Base-by-base conservation (phyloP, 208 protist species). In the Trypanosoma rangeli region DNA sequence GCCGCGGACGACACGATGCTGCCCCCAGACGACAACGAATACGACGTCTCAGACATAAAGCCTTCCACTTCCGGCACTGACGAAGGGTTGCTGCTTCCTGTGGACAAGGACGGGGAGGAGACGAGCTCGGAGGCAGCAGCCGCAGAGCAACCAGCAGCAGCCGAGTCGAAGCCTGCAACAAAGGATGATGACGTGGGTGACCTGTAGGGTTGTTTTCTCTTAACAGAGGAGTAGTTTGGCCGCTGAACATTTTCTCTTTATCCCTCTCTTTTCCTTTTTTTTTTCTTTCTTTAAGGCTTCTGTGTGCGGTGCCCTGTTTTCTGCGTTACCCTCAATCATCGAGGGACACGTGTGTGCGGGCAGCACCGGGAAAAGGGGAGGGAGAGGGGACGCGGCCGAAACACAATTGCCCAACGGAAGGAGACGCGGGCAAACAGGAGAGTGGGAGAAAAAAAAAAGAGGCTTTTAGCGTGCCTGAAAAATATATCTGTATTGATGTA, bases 1-100 rank as follows among this genome's bases (percentile, higher is more conserved):
- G 65, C 86, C 31, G 53, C 77, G 1, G 83, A 93, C 61, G 87
- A 91, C 22, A 52, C 50, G 5, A 68, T 97, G 42, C 78, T 96
- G 20, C 87, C 90, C 20, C 79, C 74, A 18, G 84, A 96, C 61
- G 90, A 94, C 64, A 77, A 88, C 28, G 83, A 87, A 65, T 90
- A 94, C 66, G 79, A 78, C 63, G 73, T 83, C 50, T 76, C 80
- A 50, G 83, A 84, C 35, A 82, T 61, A 7, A 61, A 82, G 20
- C 63, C 63, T 15, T 61, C 70, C 3, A 68, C 54, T 7, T 28
- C 63, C 4, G 42, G n/a, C 48, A 66, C 49, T n/a, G 78, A 80
- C 35, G 73, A 66, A 18, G 57, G 53, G 9, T 65, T 79, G 24
- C 35, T 74, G 44, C 68, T 79, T 39, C 74, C 67, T 26, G 75